Evolutionary conservation across 495 filamentous ascomycete genomes (phyloP).

Genomic region (Penicillium maclennaniae): DNA sequence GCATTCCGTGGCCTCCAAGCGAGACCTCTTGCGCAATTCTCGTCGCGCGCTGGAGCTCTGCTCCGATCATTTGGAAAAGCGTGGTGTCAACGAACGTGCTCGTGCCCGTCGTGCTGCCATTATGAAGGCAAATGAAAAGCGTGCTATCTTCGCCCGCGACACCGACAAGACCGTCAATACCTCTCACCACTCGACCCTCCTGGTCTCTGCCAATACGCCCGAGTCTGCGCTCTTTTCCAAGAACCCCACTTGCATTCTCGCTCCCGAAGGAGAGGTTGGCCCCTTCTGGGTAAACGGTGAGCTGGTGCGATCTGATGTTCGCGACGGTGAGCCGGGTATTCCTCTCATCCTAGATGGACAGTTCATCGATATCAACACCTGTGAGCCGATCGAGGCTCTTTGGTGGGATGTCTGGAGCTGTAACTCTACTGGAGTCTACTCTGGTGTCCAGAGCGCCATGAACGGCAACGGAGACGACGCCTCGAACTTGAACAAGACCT

Average conservation of each 20-base stretch:
- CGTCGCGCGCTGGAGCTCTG: slow-evolving; percentile 17
- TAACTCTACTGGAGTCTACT: slow-evolving; percentile 55
- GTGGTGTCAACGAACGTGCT: slow-evolving; percentile 20
- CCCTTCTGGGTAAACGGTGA: slow-evolving; percentile 40
- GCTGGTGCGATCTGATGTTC: slow-evolving; percentile 48
- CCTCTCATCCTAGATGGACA: slow-evolving; percentile 52
- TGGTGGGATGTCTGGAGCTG: slow-evolving; percentile 55
- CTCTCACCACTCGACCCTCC: slow-evolving; percentile 14
- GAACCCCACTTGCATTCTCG: slow-evolving; percentile 20
- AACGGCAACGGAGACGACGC: slow-evolving; percentile 24
- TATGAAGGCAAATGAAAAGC: slow-evolving; percentile 13
- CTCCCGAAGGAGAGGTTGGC: slow-evolving; percentile 26
- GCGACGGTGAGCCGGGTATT: slow-evolving; percentile 45
- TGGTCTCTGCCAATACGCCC: slow-evolving; percentile 15
- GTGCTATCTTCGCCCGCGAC: slow-evolving; percentile 11
- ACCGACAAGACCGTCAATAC: slow-evolving; percentile 18
- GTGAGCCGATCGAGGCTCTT: slow-evolving; percentile 45
- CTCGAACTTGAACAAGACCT: slow-evolving; percentile 44
- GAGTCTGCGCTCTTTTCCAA: slow-evolving; percentile 18
- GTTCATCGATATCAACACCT: slow-evolving; percentile 51
- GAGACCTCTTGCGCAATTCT: slow-evolving; percentile 18
- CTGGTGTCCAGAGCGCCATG: slow-evolving; percentile 17
- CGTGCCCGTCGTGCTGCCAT: slow-evolving; percentile 21
- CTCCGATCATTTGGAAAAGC: slow-evolving; percentile 15
- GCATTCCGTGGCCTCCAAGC: slow-evolving; percentile 11